Base-by-base conservation (phyloP, 164 flowering plant species). In the Annona cherimola region DNA sequence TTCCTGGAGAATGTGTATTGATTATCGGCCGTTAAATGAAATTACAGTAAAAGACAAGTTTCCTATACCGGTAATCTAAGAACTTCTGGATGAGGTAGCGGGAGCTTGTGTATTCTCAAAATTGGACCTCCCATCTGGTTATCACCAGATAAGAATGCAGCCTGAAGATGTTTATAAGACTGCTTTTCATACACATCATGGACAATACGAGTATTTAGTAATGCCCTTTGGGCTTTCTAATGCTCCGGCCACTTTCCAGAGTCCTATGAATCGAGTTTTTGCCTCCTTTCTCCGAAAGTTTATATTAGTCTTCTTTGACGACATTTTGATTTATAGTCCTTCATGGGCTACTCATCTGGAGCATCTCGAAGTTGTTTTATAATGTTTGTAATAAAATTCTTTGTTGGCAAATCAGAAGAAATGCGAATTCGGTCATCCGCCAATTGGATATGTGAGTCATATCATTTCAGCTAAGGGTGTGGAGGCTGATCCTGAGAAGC, bases 291-390 rank as follows among this genome's bases (percentile, higher is more conserved):
- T 59, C 8, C 26, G 45, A n/a, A 4, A 69, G n/a, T 41, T 55
- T 59, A 35, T 69, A 4, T n/a, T 57, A 64, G 64, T 3, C 20
- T 69, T 69, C 59, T 69, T 69, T 69, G n/a, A 59, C 39, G 72
- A 69, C 64, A 69, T 69, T 3, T 18, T 69, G 18, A 39, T 69
- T 4, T 57, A 57, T 59, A 50, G 8, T 14, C 8, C 8, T 9
- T 9, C 2, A 35, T 55, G 45, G 45, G 41, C 16, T 12, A 44
- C 12, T 5, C 72, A 69, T 45, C 9, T 46, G 46, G 5, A 3
- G 3, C 61, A 69, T 9, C 11, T 69, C 55, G 55, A 9, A 6
- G n/a, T n/a, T n/a, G n/a, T n/a, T n/a, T n/a, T n/a, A n/a, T n/a
- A n/a, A n/a, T n/a, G n/a, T n/a, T n/a, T n/a, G n/a, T n/a, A n/a